Percentiles rank a stretch among this genome's conserved stretches.
phyloP scores from a whole-genome alignment of 2,329 filamentous ascomycete genomes.

The Neurospora crassa region DNA sequence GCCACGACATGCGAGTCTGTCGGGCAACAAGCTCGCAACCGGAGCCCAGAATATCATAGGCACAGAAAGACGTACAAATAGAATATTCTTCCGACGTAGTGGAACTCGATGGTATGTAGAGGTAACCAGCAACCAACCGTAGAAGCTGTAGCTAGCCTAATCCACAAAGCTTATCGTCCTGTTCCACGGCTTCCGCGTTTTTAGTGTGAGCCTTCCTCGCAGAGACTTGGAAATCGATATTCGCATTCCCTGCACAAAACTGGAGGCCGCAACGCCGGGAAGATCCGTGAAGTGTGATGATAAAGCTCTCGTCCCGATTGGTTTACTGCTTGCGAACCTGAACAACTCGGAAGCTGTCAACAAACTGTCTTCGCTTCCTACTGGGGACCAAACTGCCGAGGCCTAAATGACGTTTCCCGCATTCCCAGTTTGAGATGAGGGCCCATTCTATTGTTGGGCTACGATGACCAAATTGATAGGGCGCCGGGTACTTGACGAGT shows the following conservation, averaged over 20 bases:
- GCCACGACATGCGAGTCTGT: not conserved
- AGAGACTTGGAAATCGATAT: not conserved
- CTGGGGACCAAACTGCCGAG: not conserved
- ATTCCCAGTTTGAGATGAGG: no score
- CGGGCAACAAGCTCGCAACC: not conserved
- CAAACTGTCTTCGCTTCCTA: not conserved
- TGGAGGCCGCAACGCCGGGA: not conserved
- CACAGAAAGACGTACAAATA: not conserved
- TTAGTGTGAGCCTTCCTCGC: not conserved
- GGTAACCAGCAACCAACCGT: not conserved
- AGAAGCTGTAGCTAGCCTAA: not conserved
- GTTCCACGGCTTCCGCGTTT: not conserved
- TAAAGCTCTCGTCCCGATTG: not conserved
- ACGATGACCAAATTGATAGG: no score
- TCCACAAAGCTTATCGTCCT: not conserved
- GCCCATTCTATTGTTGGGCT: no score
- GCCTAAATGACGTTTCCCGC: not conserved
- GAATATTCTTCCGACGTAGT: not conserved
- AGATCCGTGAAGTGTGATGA: not conserved
- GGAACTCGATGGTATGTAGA: not conserved
- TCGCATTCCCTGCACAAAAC: not conserved
- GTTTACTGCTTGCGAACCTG: not conserved
- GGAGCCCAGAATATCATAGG: not conserved
- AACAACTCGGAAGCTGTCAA: not conserved
- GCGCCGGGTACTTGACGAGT: no score